Evolutionary conservation across 768 basidiomycete species (phyloP), one percentile per base, ranked within the genome.

Genomic region (Podaxis rugospora): DNA sequence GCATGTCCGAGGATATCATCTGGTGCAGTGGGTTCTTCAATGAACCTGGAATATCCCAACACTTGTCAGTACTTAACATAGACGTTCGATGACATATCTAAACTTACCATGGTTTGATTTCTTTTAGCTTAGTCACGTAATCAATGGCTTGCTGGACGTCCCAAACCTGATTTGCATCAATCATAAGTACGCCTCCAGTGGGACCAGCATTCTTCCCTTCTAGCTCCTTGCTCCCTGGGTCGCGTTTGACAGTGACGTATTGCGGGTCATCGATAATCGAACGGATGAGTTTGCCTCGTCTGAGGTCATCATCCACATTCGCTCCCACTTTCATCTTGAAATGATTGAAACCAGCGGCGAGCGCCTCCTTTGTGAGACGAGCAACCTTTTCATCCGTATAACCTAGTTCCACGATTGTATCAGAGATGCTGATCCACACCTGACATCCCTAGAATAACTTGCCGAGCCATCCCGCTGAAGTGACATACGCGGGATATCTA

Each of bases 281-380:
- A 59, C 96, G 87, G 66, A 98, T 95, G 68, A 98, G 81, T 67
- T 82, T 83, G 21, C 93, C 93, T 57, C 95, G 87, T 53, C 93
- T 88, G 55, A 95, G 78, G 74, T 97, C 96, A 70, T 88, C 85
- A 40, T 86, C 83, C 59, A 84, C 79, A 74, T 91, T 81, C 25
- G 90, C 88, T 56, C 96, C 96, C 65, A 98, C 96, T 78, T 98
- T 98, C 88, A 98, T 95, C 77, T 98, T 98, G 85, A 98, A 98
- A 76, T 97, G 95, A 76, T 93, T 96, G 84, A 98, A 98, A 21
- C 95, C 95, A 47, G 83, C 84, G 23, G 81, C 74, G 55, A 98
- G 80, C 35, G 94, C 92, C 69, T 95, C 92, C 68, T 86, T 87
- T 7, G 93, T 97, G 55, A 98, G 82, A 6, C 86, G 82, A 0